Evolutionary conservation across 306 rosid species (phyloP).

Genomic region (Cicer yamashitae): DNA sequence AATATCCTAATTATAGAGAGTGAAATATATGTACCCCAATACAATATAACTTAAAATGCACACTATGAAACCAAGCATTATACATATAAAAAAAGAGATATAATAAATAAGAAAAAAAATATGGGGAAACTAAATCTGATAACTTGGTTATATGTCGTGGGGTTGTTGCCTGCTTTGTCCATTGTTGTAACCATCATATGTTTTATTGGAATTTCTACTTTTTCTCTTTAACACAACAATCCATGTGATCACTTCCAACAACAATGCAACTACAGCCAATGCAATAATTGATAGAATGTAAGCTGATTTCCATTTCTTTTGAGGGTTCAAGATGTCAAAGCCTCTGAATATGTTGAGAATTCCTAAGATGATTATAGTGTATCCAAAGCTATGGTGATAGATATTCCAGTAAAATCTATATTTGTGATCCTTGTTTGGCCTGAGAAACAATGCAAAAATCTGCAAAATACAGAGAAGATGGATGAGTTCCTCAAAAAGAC

Average conservation of each 20-base stretch:
- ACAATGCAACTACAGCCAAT: slow-evolving; percentile 60
- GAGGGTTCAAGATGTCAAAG: slow-evolving; percentile 61
- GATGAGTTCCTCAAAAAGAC: neutral
- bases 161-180: slow-evolving; percentile 50
- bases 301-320: slow-evolving; percentile 61
- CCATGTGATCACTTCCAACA: slow-evolving; percentile 85
- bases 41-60: slow-evolving; percentile 28
- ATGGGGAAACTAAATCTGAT: neutral
- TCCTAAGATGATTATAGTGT: slow-evolving; percentile 59
- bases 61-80: slow-evolving; percentile 45
- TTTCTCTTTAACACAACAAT: slow-evolving; percentile 66
- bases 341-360: slow-evolving; percentile 79
- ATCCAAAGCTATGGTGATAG: slow-evolving; percentile 83
- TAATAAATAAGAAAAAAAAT: neutral
- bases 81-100: slow-evolving; percentile 24
- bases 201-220: slow-evolving; percentile 56
- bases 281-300: slow-evolving; percentile 51
- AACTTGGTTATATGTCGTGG: slow-evolving; percentile 3
- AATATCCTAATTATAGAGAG: neutral
- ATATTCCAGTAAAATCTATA: slow-evolving; percentile 74
- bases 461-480: slow-evolving; percentile 36
- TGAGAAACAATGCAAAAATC: slow-evolving; percentile 78
- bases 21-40: slow-evolving; percentile 23
- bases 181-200: slow-evolving; percentile 58
- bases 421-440: slow-evolving; percentile 84